A percentile compares a stretch with the other conserved stretches of the same genome.
Evolutionary conservation across 148 eudicot species (phyloP).

Genomic region (Spergularia marina): DNA sequence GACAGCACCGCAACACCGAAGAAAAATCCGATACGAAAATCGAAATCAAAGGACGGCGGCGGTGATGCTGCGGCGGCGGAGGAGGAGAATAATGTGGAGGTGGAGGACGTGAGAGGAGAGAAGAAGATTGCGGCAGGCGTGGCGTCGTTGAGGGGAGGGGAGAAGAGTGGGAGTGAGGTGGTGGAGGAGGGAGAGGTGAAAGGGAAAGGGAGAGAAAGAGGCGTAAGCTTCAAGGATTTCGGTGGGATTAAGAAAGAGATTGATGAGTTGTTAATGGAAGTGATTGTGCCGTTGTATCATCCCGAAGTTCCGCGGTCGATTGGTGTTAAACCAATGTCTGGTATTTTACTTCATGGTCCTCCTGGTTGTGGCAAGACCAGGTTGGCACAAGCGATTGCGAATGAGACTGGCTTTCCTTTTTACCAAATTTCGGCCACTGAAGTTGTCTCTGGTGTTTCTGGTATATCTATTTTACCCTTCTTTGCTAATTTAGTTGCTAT

Average conservation of each 20-base stretch:
- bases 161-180: conserved; percentile 16
- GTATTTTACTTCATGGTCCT: conserved; percentile 80
- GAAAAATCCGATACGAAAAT: conserved; percentile 6
- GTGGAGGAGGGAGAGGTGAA: conserved; percentile 11
- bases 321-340: conserved; percentile 60
- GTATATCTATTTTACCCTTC: conserved; percentile 21
- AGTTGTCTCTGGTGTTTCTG: conserved; percentile 83
- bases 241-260: conserved; percentile 62
- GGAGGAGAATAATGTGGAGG: conserved; percentile 30
- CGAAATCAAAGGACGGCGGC: conserved; percentile 26
- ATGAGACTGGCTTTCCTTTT: conserved; percentile 70
- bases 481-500: not conserved
- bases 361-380: conserved; percentile 94
- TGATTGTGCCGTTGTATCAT: conserved; percentile 66
- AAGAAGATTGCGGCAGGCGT: not conserved
- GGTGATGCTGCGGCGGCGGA: not conserved
- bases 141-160: conserved; percentile 10
- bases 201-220: conserved; percentile 34
- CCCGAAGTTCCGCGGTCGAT: conserved; percentile 38
- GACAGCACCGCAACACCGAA: not conserved
- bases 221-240: conserved; percentile 63
- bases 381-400: conserved; percentile 89
- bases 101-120: conserved; percentile 16
- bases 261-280: conserved; percentile 63
- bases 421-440: conserved; percentile 77